A percentile compares a stretch with the other conserved stretches of the same genome.
Evolutionary conservation across 345 rosid genomes (phyloP).

Genomic region (Anastatica hierochuntica): DNA sequence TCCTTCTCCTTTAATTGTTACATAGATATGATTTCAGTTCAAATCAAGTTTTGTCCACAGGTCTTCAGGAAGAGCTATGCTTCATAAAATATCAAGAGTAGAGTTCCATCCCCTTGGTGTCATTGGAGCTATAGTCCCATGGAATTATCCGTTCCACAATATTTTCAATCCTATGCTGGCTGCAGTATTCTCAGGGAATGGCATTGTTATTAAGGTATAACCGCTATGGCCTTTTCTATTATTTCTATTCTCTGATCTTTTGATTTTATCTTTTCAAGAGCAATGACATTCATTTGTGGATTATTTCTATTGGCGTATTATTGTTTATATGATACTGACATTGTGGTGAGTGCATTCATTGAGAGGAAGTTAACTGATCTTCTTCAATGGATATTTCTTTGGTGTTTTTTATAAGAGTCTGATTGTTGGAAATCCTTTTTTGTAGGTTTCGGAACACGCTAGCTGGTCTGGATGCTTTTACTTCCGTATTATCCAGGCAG

Average conservation of each 20-base stretch:
- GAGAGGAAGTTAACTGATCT: too few species aligned
- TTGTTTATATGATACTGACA: too few species aligned
- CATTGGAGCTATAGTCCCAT: conserved; percentile 92
- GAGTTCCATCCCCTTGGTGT: conserved; percentile 95
- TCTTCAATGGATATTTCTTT: too few species aligned
- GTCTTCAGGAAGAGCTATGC: conserved; percentile 93
- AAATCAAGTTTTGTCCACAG: conserved; percentile 29
- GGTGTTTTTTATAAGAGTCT: too few species aligned
- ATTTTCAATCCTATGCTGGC: conserved; percentile 97
- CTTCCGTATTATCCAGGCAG: conserved; percentile 86
- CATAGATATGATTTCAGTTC: background rate
- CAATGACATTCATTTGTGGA: too few species aligned
- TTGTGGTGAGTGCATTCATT: too few species aligned
- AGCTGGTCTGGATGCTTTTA: conserved; percentile 96
- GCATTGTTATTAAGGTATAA: conserved; percentile 81
- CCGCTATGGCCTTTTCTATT: background rate
- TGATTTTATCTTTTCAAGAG: background rate
- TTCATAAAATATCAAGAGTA: conserved; percentile 81
- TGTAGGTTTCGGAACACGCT: conserved; percentile 87
- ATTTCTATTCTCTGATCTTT: background rate
- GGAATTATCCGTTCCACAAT: conserved; percentile 99
- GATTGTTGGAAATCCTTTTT: background rate
- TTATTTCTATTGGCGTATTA: too few species aligned
- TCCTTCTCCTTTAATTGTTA: background rate
- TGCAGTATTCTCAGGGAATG: conserved; percentile 90